These are phyloP conservation scores for Mycosphaerella sp. DNA, from an alignment of 2,329 filamentous ascomycete species.

Conservation along the genomic window DNA sequence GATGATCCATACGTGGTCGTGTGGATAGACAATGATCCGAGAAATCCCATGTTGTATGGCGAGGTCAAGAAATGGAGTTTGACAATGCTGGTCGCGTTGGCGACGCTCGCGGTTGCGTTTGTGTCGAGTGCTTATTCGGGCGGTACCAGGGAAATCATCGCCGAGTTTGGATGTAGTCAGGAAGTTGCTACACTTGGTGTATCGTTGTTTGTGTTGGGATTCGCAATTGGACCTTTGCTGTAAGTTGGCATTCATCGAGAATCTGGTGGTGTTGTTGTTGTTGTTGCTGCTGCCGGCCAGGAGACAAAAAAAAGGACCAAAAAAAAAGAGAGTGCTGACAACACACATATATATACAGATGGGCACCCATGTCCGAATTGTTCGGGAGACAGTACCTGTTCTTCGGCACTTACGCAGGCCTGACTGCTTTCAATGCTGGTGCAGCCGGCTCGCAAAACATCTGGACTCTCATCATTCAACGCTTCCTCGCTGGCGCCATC, in stretches of 20 bases:
- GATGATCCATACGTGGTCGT: slow-evolving; percentile 62
- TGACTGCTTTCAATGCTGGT: slow-evolving; percentile 39
- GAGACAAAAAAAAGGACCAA: too few relatives aligned
- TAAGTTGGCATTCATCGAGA: not conserved
- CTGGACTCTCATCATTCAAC: slow-evolving; percentile 40
- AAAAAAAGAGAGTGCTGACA: too few relatives aligned
- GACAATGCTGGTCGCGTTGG: slow-evolving; percentile 56
- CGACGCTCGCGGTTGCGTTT: slow-evolving; percentile 63
- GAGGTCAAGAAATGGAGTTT: slow-evolving; percentile 56
- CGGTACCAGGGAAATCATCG: slow-evolving; percentile 49
- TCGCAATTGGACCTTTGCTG: slow-evolving; percentile 46
- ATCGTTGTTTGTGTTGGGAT: slow-evolving; percentile 59
- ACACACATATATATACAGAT: slow-evolving; percentile 27
- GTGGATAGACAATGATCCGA: slow-evolving; percentile 60
- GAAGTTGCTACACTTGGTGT: slow-evolving; percentile 56
- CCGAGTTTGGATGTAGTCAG: slow-evolving; percentile 47
- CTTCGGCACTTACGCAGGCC: slow-evolving; percentile 32
- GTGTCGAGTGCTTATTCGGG: slow-evolving; percentile 62
- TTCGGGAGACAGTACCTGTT: slow-evolving; percentile 44
- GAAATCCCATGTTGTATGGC: slow-evolving; percentile 59
- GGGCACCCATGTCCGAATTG: slow-evolving; percentile 57
- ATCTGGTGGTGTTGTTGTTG: too few relatives aligned
- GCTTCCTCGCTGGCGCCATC: slow-evolving; percentile 42
- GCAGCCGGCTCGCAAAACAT: slow-evolving; percentile 42
- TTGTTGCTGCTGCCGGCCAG: too few relatives aligned